Percentiles rank a stretch among this genome's conserved stretches.
phyloP scores from a whole-genome alignment of 352 stramenopile species.

The Nothophytophthora sp. region DNA sequence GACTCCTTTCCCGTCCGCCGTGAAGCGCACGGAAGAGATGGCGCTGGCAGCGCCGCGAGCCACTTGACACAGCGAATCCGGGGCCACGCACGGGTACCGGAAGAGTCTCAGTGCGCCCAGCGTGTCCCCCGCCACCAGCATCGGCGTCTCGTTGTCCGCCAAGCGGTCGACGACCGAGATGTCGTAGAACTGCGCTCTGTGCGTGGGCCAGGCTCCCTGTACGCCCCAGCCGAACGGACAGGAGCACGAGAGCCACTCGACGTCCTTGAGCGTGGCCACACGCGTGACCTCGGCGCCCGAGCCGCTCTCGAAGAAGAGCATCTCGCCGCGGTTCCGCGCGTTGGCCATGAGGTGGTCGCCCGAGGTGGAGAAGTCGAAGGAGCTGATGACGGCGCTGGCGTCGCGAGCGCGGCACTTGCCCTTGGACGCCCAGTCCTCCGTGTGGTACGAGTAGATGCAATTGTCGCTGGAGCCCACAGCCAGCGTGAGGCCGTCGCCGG shows the following conservation, averaged over 20 bases:
- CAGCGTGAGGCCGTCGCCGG: slow-evolving; percentile 85
- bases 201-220: slow-evolving; percentile 73
- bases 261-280: slow-evolving; percentile 86
- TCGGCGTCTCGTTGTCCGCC: slow-evolving; percentile 13
- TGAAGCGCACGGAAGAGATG: slow-evolving; percentile 58
- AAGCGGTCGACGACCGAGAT: slow-evolving; percentile 52
- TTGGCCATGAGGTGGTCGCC: slow-evolving; percentile 77
- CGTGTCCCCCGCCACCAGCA: slow-evolving; percentile 82
- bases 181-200: slow-evolving; percentile 26
- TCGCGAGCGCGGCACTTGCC: slow-evolving; percentile 83
- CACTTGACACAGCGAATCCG: slow-evolving; percentile 37
- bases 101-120: slow-evolving; percentile 82
- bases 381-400: slow-evolving; percentile 47
- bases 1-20: slow-evolving; percentile 69
- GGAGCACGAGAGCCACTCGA: slow-evolving; percentile 88
- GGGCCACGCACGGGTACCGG: slow-evolving; percentile 80
- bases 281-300: slow-evolving; percentile 80
- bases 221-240: slow-evolving; percentile 88
- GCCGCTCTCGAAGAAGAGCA: slow-evolving; percentile 76
- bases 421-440: slow-evolving; percentile 80
- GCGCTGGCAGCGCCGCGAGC: slow-evolving; percentile 39
- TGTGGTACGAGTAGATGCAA: slow-evolving; percentile 89
- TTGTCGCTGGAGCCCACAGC: slow-evolving; percentile 89
- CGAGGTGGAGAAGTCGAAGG: slow-evolving; percentile 71
- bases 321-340: slow-evolving; percentile 61